Conservation (phyloP, 2,329 filamentous ascomycete genomes). For the Diaporthe citrichinensis region DNA sequence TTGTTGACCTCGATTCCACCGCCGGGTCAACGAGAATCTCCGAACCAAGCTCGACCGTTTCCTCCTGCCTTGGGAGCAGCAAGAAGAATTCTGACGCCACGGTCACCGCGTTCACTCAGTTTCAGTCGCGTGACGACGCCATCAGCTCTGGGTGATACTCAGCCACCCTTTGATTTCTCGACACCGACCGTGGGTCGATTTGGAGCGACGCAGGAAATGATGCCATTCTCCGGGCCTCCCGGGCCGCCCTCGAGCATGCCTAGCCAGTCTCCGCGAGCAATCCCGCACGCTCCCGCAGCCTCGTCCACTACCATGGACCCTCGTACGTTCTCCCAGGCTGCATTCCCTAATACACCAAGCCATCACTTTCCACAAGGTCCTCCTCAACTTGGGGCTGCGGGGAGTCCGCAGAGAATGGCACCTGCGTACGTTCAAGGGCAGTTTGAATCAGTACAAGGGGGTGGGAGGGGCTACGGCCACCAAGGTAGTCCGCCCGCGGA, state of each 20-base stretch:
- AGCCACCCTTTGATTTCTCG: slow-evolving; percentile 46
- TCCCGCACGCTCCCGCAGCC: slow-evolving; percentile 18
- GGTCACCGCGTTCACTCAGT: slow-evolving; percentile 70
- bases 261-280: slow-evolving; percentile 36
- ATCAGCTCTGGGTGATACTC: slow-evolving; percentile 48
- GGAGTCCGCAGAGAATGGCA: slow-evolving; percentile 36
- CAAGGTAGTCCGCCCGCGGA: slow-evolving; percentile 35
- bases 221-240: slow-evolving; percentile 44
- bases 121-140: slow-evolving; percentile 54
- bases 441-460: slow-evolving; percentile 37
- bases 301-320: slow-evolving; percentile 39
- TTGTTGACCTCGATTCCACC: slow-evolving; percentile 40
- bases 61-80: slow-evolving; percentile 47
- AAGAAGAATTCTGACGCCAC: slow-evolving; percentile 69
- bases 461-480: slow-evolving; percentile 31
- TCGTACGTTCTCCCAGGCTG: slow-evolving; percentile 43
- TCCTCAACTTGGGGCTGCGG: slow-evolving; percentile 20
- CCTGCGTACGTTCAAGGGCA: slow-evolving; percentile 40
- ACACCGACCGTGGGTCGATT: slow-evolving; percentile 43
- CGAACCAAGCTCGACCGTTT: slow-evolving; percentile 34
- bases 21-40: slow-evolving; percentile 40
- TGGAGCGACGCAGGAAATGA: slow-evolving; percentile 43
- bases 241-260: slow-evolving; percentile 40
- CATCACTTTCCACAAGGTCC: slow-evolving; percentile 31
- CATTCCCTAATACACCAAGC: slow-evolving; percentile 35